phyloP scores from a whole-genome alignment of 1,284 basidiomycete species.

The Papiliotrema flavescens region DNA sequence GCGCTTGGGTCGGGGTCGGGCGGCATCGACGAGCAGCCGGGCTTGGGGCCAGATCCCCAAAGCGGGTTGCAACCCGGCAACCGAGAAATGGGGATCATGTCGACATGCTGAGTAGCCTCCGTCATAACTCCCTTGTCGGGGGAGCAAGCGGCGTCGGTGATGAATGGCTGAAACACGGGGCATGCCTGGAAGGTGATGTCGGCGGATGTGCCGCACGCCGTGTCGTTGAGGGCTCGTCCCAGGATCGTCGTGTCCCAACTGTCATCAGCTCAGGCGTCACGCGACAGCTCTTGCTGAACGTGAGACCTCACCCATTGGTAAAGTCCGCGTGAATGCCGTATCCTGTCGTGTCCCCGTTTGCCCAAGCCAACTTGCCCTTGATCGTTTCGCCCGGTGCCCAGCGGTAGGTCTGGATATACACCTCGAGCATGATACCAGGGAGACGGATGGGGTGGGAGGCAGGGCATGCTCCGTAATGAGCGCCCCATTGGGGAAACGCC shows the following conservation, averaged over 20 bases:
- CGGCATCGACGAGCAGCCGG: slow-evolving; percentile 15
- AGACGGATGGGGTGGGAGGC: slow-evolving; percentile 34
- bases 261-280: neutral
- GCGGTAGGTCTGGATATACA: slow-evolving; percentile 18
- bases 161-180: slow-evolving; percentile 19
- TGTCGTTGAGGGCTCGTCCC: slow-evolving; percentile 19
- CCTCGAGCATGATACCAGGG: slow-evolving; percentile 37
- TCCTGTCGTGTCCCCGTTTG: slow-evolving; percentile 43
- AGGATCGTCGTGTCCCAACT: slow-evolving; percentile 35
- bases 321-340: slow-evolving; percentile 39
- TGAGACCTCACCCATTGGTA: slow-evolving; percentile 10
- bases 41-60: slow-evolving; percentile 26
- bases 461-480: slow-evolving; percentile 27
- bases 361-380: slow-evolving; percentile 37
- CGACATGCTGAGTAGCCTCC: slow-evolving; percentile 21
- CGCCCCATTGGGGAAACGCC: slow-evolving; percentile 22
- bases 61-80: slow-evolving; percentile 32
- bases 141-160: slow-evolving; percentile 21
- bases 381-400: slow-evolving; percentile 19
- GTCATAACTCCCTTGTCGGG: slow-evolving; percentile 25
- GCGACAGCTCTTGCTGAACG: neutral
- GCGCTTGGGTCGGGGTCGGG: slow-evolving; percentile 15
- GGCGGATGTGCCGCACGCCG: slow-evolving; percentile 19
- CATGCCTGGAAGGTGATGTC: slow-evolving; percentile 21
- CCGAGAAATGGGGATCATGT: slow-evolving; percentile 14